Evolutionary conservation across 1,284 basidiomycete species (phyloP).

Genomic region (Grifola frondosa): DNA sequence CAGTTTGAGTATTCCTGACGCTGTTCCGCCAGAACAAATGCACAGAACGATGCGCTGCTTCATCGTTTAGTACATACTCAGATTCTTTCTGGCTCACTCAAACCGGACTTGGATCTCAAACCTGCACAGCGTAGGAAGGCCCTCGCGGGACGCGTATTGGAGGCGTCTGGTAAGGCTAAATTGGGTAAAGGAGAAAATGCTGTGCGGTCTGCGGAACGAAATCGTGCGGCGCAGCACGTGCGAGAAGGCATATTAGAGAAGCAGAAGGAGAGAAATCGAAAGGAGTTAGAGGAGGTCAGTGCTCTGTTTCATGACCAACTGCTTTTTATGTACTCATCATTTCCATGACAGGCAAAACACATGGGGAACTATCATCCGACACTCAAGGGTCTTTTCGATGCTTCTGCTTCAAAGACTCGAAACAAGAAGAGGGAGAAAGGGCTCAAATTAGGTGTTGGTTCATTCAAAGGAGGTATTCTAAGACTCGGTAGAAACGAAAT

Average conservation of each 20-base stretch:
- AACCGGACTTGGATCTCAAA: constrained; percentile 56
- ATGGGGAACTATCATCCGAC: constrained; percentile 78
- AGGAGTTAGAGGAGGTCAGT: constrained; percentile 63
- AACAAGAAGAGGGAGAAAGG: constrained; percentile 58
- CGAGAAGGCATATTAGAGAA: constrained; percentile 67
- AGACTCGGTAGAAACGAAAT: constrained; percentile 65
- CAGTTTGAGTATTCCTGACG: constrained; percentile 3
- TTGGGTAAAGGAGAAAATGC: constrained; percentile 69
- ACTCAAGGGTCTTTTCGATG: constrained; percentile 65
- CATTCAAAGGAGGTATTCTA: constrained; percentile 65
- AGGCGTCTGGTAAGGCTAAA: constrained; percentile 62
- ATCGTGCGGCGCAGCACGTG: constrained; percentile 66
- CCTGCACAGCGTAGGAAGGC: constrained; percentile 69
- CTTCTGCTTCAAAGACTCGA: constrained; percentile 32
- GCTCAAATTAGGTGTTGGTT: constrained; percentile 75
- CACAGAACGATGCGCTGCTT: constrained; percentile 71
- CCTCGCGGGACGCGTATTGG: constrained; percentile 69
- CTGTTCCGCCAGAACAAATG: constrained; percentile 54
- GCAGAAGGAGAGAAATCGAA: constrained; percentile 51
- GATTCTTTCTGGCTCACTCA: constrained; percentile 68
- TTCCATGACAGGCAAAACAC: constrained; percentile 61
- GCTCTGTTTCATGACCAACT: constrained; percentile 4
- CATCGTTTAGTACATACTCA: constrained; percentile 77
- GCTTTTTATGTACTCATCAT: constrained; percentile 11
- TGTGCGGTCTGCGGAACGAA: constrained; percentile 59